Percentiles rank a stretch among this genome's conserved stretches.
These are phyloP conservation scores for Eucalyptus guilfoylei DNA, from an alignment of 345 rosid genomes.

Conservation along the genomic window DNA sequence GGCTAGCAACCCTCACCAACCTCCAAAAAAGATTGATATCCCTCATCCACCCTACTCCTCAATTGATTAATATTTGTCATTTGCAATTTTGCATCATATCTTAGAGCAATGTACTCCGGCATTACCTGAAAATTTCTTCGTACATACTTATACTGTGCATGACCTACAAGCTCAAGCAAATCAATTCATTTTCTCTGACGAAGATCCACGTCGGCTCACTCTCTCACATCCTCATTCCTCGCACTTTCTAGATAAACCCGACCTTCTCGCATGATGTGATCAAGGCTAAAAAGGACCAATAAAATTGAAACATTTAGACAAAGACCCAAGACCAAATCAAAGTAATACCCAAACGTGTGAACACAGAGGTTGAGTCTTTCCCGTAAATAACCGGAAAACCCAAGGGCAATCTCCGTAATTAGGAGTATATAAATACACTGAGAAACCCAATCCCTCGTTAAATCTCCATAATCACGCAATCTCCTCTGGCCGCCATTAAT, in stretches of 20 bases:
- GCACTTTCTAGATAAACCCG: background rate
- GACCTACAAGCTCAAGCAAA: background rate
- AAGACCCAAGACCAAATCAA: background rate
- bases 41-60: background rate
- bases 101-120: background rate
- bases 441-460: background rate
- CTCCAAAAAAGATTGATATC: background rate
- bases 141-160: background rate
- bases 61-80: background rate
- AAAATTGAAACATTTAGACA: background rate
- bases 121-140: background rate
- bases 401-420: background rate
- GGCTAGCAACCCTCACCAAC: background rate
- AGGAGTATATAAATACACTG: background rate
- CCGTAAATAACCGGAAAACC: background rate
- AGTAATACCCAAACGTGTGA: background rate
- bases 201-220: background rate
- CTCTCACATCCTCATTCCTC: background rate
- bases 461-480: background rate
- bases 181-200: too few relatives aligned
- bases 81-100: background rate
- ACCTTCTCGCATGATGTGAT: background rate
- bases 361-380: background rate
- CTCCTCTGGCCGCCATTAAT: conserved; percentile 10
- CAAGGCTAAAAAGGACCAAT: background rate